Base-by-base conservation (phyloP, 805 yeast genomes). In the Hemisphaericaspora nanyangensis region DNA sequence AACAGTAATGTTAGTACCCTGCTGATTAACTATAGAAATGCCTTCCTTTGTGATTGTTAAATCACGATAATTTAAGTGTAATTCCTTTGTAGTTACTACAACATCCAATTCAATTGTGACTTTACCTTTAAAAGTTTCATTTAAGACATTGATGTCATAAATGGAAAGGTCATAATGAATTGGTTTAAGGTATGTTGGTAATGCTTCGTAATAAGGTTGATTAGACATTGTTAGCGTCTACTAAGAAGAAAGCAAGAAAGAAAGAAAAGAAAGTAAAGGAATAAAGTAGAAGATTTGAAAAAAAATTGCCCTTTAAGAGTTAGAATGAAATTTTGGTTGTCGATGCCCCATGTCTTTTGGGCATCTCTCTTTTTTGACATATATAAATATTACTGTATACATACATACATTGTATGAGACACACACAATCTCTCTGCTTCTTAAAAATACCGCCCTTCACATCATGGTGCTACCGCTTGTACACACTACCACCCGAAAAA, bases 111-210 rank as follows among this genome's bases (percentile, higher is more conserved):
- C 61, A 39, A 84, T 73, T 7, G 44, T 49, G 3, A 75, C 79
- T 3, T 45, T 45, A 6, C 85, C 86, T 2, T 50, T 51, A 51
- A 72, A 80, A 1, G 70, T 55, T 46, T 70, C 72, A 26, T 61
- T 60, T 6, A 50, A 58, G 20, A 70, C 58, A 50, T 81, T 75
- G 28, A 95, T 88, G 51, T 80, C 82, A 38, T 80, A 64, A 15
- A 79, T 72, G 25, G 62, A 42, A 13, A 93, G 59, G 39, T 79
- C 76, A 58, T 93, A 91, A 61, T 85, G 85, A 26, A 65, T 50
- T 26, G 99, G 97, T 43, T 72, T 72, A 44, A 89, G 83, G 38
- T 74, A 67, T 35, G 68, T 67, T 50, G 86, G 95, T 44, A 80
- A 76, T 4, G 79, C 71, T 45, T 67, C 67, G 47, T 68, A 68